Evolutionary conservation across 352 stramenopile species (phyloP), one percentile per base, ranked within the genome.

Genomic region (Phytophthora colocasiae): DNA sequence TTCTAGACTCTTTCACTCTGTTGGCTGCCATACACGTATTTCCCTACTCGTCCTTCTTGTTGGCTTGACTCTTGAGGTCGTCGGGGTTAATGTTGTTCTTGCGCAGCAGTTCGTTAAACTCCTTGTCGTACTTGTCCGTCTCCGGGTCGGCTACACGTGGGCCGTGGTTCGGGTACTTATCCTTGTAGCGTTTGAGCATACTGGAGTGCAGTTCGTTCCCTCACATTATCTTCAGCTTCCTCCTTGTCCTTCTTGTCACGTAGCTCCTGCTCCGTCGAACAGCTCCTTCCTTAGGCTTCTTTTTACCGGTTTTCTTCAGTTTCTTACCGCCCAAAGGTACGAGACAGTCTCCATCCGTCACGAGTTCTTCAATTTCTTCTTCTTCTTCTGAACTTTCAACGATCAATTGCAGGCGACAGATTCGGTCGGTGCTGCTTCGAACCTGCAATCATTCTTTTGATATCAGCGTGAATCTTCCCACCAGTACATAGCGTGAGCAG

Each of bases 61-160:
- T 48, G 29, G 72, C 68, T 63, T 63, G 74, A 44, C 54, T 85
- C 66, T 85, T 86, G 59, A 93, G 60, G 43, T 85, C 69, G 1
- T 87, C 70, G 5, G 80, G 57, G 49, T 90, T 69, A 41, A 94
- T 87, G 67, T 94, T 87, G 72, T 94, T 78, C 54, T 92, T 90
- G 36, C 84, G 78, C 38, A 94, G 62, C 40, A 94, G 72, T 45
- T 91, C 86, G 47, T 92, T 90, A 63, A 94, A 94, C 67, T 94
- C 86, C 48, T 94, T 82, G 70, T 94, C 82, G 70, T 94, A 94
- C 52, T 83, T 78, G 64, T 93, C 85, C 59, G 75, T 79, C 45
- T 83, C 69, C 6, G 54, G 55, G 24, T 72, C 74, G 4, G 76
- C 68, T 34, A 89, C 54, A 27, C 78, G 81, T 11, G 72, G 71